Conservation (phyloP, 2,329 filamentous ascomycete genomes). For the Microascus cirrosus region DNA sequence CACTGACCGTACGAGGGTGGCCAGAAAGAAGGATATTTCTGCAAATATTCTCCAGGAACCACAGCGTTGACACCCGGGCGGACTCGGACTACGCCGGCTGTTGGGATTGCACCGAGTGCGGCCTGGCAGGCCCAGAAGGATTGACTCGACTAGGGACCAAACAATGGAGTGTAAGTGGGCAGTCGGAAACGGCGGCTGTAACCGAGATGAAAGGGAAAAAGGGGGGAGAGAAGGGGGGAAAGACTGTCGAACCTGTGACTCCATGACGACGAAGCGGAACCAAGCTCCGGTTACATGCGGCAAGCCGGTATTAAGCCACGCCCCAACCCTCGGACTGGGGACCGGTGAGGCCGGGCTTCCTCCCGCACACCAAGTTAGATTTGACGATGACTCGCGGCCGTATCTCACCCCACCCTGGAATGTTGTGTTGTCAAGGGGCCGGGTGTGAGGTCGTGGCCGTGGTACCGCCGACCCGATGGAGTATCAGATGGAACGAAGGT, state of each 20-base stretch:
- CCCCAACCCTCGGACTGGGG: too few species aligned
- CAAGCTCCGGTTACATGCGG: too few species aligned
- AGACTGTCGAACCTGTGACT: background rate
- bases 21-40: background rate
- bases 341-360: too few species aligned
- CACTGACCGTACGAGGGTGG: background rate
- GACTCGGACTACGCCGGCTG: background rate
- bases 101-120: background rate
- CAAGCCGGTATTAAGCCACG: too few species aligned
- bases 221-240: background rate
- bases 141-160: background rate
- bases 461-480: too few species aligned
- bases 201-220: background rate
- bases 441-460: too few species aligned
- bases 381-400: too few species aligned
- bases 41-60: background rate
- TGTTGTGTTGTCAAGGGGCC: too few species aligned
- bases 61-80: background rate
- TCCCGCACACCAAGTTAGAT: too few species aligned
- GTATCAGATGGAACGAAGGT: too few species aligned
- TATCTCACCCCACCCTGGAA: too few species aligned
- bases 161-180: background rate
- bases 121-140: background rate
- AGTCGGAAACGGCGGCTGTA: background rate
- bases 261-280: background rate